phyloP scores from a whole-genome alignment of 306 rosid species.

The Corylus heterophylla region DNA sequence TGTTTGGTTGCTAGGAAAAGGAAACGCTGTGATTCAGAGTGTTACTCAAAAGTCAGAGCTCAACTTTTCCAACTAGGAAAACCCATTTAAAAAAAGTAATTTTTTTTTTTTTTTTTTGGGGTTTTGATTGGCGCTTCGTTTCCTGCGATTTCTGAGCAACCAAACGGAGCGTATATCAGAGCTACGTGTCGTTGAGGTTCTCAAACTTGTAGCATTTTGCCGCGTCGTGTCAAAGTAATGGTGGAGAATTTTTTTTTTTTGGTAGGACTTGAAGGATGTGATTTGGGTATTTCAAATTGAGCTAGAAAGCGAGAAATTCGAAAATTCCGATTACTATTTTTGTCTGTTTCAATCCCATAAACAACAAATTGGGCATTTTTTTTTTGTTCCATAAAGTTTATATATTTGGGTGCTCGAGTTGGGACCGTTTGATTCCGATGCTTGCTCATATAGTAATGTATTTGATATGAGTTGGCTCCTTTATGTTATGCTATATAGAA shows the following conservation, averaged over 20 bases:
- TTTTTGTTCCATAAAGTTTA: slow-evolving; percentile 29
- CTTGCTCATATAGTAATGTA: slow-evolving; percentile 54
- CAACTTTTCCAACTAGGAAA: background rate
- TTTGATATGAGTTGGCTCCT: slow-evolving; percentile 55
- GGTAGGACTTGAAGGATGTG: slow-evolving; percentile 43
- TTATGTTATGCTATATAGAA: slow-evolving; percentile 45
- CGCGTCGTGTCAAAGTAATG: slow-evolving; percentile 23
- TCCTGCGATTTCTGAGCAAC: slow-evolving; percentile 26
- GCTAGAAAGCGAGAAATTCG: slow-evolving; percentile 39
- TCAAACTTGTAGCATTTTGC: slow-evolving; percentile 13
- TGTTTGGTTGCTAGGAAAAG: slow-evolving; percentile 24
- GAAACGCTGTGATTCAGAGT: slow-evolving; percentile 13
- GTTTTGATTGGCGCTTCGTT: slow-evolving; percentile 26
- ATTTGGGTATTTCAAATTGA: slow-evolving; percentile 43
- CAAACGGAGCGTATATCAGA: slow-evolving; percentile 24
- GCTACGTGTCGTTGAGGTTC: slow-evolving; percentile 8
- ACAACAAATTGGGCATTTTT: slow-evolving; percentile 26
- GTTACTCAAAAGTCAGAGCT: background rate
- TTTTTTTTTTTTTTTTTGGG: slow-evolving; percentile 4
- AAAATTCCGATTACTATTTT: slow-evolving; percentile 37
- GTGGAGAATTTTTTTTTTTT: slow-evolving; percentile 47
- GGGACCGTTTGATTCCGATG: slow-evolving; percentile 82
- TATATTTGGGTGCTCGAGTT: slow-evolving; percentile 47
- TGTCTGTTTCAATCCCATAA: slow-evolving; percentile 33
- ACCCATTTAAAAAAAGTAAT: background rate